Base-by-base conservation (phyloP, 768 basidiomycete genomes). In the Lactarius akahatsu region DNA sequence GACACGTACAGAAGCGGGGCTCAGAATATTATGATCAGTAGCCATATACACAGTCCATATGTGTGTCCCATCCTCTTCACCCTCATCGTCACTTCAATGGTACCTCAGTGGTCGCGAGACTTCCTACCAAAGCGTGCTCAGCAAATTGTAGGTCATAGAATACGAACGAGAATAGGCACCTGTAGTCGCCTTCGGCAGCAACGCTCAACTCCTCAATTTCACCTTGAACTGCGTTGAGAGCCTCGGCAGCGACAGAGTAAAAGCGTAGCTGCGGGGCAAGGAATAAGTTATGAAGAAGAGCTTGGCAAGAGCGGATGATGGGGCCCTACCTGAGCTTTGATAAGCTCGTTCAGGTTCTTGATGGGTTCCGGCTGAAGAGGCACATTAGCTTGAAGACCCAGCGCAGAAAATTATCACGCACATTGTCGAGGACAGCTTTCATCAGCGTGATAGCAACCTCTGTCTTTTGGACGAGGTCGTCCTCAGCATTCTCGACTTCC, bases 351-450 rank as follows among this genome's bases (percentile, higher is more conserved):
- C 63, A 98, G 77, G 79, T 96, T 93, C 86, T 92, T 95, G 75
- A 99, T 78, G 4, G 97, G 93, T 78, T 98, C 96, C 45, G 97
- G 97, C 94, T 96, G 71, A 28, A 52, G 57, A 10, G 52, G 61
- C 6, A 59, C 40, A 55, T 40, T 70, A 36, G 56, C 10, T 47
- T 9, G 13, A 50, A 63, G 56, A 43, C n/a, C 3, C 10, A n/a
- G 36, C 5, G 11, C 32, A 45, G 47, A 5, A 47, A 23, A 9
- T 9, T 62, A 64, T 52, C 28, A 81, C 91, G 62, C 70, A 97
- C 96, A 78, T 98, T 98, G 72, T 98, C 96, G 45, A 99, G 83
- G 18, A 98, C 96, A n/a, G 92, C 90, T 82, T 96, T 96, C 95
- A 97, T 96, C 54, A 94, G 84, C 2, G 91, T 92, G 72, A 97